Evolutionary conservation across 1,284 basidiomycete species (phyloP), one percentile per base, ranked within the genome.

Genomic region (Ustilago curta): DNA sequence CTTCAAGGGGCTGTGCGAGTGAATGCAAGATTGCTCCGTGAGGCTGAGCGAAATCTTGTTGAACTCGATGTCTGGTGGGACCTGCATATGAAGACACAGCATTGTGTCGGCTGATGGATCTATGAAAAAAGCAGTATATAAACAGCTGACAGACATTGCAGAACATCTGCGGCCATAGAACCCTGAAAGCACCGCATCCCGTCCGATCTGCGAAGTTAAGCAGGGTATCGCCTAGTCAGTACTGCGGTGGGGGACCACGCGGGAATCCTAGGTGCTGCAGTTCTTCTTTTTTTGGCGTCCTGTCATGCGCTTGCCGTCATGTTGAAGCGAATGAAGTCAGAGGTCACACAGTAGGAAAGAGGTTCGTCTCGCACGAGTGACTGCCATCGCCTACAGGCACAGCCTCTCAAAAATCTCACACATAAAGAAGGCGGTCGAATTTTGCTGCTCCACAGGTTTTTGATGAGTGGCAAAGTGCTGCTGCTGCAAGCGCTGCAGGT

Each of bases 171-270:
- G 89, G 90, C 90, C 89, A 91, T 90, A 90, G 89, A 89, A 90
- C 89, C 88, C 87, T 88, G 89, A 90, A 90, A 91, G 88, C 89
- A 91, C 90, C 88, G 89, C 90, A 91, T 91, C 90, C 90, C 88
- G 89, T 91, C 90, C 85, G 90, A 91, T 91, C 90, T 91, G 90
- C 88, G 89, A 88, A 91, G 90, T 90, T 90, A 91, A 91, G 88
- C 89, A 87, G 88, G 88, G 89, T 91, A 88, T 90, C 89, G 90
- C 89, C 88, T 86, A 90, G 90, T 90, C 90, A 91, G 90, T 91
- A 91, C 90, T 90, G 91, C 88, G 90, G 90, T 91, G 90, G 90
- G 90, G 90, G 90, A 91, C 90, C 90, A 91, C 89, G 88, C 88
- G 90, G 90, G 90, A 91, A 91, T 91, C 90, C 90, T 90, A 87